Evolutionary conservation across 495 filamentous ascomycete genomes (phyloP).

Genomic region (Tuber aestivum): DNA sequence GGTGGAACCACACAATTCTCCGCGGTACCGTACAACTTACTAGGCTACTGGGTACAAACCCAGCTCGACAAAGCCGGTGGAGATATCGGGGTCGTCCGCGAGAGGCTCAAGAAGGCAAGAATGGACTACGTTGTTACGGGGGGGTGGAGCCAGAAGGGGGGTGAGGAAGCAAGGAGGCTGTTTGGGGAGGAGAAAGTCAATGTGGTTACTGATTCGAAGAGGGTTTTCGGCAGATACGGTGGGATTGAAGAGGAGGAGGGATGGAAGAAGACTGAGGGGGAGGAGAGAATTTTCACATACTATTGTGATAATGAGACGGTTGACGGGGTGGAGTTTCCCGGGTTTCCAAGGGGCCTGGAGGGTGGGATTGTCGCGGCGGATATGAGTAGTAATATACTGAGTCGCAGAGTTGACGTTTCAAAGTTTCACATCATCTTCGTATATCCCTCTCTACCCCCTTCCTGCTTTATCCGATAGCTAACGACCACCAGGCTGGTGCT

Average conservation of each 20-base stretch:
- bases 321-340: constrained; percentile 88
- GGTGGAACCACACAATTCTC: constrained; percentile 56
- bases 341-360: constrained; percentile 61
- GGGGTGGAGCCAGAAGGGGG: constrained; percentile 89
- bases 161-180: constrained; percentile 71
- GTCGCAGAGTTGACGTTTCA: constrained; percentile 58
- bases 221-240: constrained; percentile 79
- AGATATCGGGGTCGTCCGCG: constrained; percentile 54
- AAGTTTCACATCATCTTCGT: constrained; percentile 72
- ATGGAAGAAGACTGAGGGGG: constrained; percentile 68
- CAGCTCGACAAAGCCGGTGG: constrained; percentile 46
- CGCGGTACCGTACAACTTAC: constrained; percentile 48
- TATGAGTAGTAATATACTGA: constrained; percentile 76
- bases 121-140: constrained; percentile 90
- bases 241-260: constrained; percentile 66
- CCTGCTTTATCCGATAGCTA: neutral
- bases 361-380: constrained; percentile 65
- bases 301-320: constrained; percentile 93
- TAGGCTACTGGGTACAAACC: constrained; percentile 71
- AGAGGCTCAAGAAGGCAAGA: constrained; percentile 58
- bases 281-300: constrained; percentile 68
- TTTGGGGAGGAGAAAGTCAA: constrained; percentile 74
- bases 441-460: constrained; percentile 39
- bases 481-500: constrained; percentile 53
- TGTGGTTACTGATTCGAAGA: constrained; percentile 64